These are phyloP conservation scores for Urtica urens DNA, from an alignment of 306 rosid genomes.

Conservation along the genomic window DNA sequence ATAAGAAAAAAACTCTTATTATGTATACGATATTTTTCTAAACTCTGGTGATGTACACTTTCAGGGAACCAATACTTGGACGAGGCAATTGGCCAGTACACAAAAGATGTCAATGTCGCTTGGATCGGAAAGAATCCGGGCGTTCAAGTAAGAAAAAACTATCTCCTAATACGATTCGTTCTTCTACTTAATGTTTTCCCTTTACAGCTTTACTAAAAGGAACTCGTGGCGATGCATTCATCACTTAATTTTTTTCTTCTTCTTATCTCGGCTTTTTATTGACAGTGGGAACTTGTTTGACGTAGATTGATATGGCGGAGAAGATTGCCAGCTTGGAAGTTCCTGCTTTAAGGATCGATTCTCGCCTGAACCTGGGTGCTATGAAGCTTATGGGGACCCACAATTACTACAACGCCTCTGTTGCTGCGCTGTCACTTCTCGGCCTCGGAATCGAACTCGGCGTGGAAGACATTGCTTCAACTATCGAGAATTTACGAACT, in stretches of 20 bases:
- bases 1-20: not conserved
- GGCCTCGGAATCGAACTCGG: slow-evolving; percentile 20
- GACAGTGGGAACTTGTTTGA: not conserved
- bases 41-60: not conserved
- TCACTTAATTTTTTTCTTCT: not conserved
- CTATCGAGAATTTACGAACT: slow-evolving; percentile 15
- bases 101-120: slow-evolving; percentile 17
- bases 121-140: slow-evolving; percentile 30
- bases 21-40: not conserved
- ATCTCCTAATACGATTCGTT: too few species aligned
- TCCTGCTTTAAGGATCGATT: slow-evolving; percentile 17
- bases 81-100: slow-evolving; percentile 13
- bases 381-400: slow-evolving; percentile 20
- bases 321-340: slow-evolving; percentile 21
- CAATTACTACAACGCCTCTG: slow-evolving; percentile 23
- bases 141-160: slow-evolving; percentile 15
- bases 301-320: slow-evolving; percentile 13
- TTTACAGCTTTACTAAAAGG: not conserved
- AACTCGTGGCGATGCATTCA: too few species aligned
- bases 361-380: slow-evolving; percentile 19
- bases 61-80: slow-evolving; percentile 16
- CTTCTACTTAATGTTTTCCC: too few species aligned
- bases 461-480: slow-evolving; percentile 12
- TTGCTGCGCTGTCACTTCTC: slow-evolving; percentile 19
- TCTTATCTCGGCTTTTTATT: too few species aligned